Evolutionary conservation across 495 filamentous ascomycete species (phyloP).

Genomic region (Cladorrhinum samala): DNA sequence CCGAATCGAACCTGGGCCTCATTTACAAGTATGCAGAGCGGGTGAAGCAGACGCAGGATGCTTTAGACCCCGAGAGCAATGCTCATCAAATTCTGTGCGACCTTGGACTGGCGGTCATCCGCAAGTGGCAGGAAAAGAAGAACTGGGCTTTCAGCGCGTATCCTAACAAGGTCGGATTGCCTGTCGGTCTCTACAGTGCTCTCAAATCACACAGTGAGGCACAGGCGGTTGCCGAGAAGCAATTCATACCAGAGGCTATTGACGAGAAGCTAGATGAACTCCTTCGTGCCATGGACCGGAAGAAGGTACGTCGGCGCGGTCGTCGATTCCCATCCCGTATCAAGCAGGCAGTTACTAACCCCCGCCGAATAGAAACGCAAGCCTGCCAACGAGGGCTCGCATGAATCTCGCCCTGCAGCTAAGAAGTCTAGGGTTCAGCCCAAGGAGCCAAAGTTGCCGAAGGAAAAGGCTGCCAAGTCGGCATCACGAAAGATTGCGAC

Average conservation of each 20-base stretch:
- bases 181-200: constrained; percentile 66
- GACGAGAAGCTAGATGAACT: constrained; percentile 70
- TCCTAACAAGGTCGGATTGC: constrained; percentile 73
- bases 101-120: constrained; percentile 73
- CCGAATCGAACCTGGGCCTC: constrained; percentile 75
- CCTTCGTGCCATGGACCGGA: constrained; percentile 46
- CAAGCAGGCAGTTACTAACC: not conserved
- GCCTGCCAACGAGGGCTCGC: constrained; percentile 32
- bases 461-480: constrained; percentile 13
- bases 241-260: constrained; percentile 73
- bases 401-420: constrained; percentile 28
- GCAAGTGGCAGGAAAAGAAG: constrained; percentile 72
- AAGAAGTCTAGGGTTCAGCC: constrained; percentile 26
- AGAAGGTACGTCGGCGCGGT: constrained; percentile 37
- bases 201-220: constrained; percentile 72
- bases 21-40: constrained; percentile 91
- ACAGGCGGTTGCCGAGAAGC: constrained; percentile 75
- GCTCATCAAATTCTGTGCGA: constrained; percentile 85
- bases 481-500: constrained; percentile 3
- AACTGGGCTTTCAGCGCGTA: constrained; percentile 75
- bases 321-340: not conserved
- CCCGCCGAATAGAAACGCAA: constrained; percentile 44
- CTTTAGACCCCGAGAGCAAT: constrained; percentile 55
- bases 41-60: constrained; percentile 84
- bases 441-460: constrained; percentile 31